phyloP scores from a whole-genome alignment of 257 asterid species.

The Solanum rostratum region DNA sequence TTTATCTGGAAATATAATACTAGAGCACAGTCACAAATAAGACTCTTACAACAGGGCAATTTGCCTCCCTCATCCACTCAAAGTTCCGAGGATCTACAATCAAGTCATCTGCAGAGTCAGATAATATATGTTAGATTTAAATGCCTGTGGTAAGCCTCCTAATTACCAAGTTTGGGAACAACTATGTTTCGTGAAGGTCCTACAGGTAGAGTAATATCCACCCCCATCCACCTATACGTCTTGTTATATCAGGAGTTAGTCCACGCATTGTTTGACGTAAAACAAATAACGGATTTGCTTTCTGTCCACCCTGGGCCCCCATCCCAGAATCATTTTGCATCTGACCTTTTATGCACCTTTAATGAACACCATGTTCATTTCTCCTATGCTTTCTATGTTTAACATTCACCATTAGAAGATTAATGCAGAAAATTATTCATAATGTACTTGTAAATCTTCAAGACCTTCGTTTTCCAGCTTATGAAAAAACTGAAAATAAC shows the following conservation, averaged over 20 bases:
- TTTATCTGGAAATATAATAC: background rate
- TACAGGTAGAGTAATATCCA: background rate
- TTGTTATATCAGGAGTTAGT: background rate
- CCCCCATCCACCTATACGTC: background rate
- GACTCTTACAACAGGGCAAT: conserved; percentile 78
- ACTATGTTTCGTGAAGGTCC: background rate
- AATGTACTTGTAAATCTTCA: background rate
- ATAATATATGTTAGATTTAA: background rate
- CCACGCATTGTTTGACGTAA: background rate
- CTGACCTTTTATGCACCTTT: background rate
- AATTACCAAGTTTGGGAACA: background rate
- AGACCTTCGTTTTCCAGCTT: background rate
- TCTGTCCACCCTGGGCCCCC: background rate
- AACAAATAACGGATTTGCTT: background rate
- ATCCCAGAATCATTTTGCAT: background rate
- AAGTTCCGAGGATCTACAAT: conserved; percentile 97
- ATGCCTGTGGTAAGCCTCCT: background rate
- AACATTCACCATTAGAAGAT: background rate
- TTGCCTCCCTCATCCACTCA: conserved; percentile 94
- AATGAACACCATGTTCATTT: background rate
- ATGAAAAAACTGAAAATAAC: background rate
- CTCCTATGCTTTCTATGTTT: background rate
- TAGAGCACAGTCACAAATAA: background rate
- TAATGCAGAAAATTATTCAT: background rate
- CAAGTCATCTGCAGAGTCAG: conserved; percentile 66